Percentiles rank a stretch among this genome's conserved stretches.
phyloP scores from a whole-genome alignment of 257 asterid genomes.

The Anisodus acutangulus region DNA sequence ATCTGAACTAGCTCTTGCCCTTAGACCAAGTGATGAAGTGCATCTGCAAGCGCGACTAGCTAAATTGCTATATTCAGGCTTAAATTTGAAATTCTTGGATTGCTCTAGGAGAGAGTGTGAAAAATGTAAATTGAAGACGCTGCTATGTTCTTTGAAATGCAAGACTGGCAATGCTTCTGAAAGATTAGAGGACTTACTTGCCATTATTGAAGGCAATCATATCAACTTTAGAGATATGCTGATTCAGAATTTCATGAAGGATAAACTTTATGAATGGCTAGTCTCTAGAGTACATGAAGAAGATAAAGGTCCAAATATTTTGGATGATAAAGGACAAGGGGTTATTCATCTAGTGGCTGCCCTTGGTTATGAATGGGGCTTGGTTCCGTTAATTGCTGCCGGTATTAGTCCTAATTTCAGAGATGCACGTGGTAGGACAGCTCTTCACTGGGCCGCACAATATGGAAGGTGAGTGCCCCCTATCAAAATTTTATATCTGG shows the following conservation, averaged over 20 bases:
- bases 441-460: constrained; percentile 47
- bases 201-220: constrained; percentile 25
- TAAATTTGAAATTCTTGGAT: constrained; percentile 33
- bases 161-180: constrained; percentile 19
- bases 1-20: constrained; percentile 17
- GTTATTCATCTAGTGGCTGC: constrained; percentile 42
- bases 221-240: constrained; percentile 28
- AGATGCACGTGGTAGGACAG: constrained; percentile 44
- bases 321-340: constrained; percentile 44
- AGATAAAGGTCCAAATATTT: constrained; percentile 37
- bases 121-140: constrained; percentile 34
- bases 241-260: constrained; percentile 35
- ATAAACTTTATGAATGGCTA: constrained; percentile 40
- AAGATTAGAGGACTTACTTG: constrained; percentile 25
- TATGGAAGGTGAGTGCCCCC: constrained; percentile 38
- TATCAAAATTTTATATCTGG: too few relatives aligned
- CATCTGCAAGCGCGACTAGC: constrained; percentile 30
- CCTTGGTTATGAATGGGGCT: constrained; percentile 43
- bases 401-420: constrained; percentile 41
- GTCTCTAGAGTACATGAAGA: constrained; percentile 41
- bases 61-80: constrained; percentile 33
- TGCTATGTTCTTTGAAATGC: constrained; percentile 30
- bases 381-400: constrained; percentile 36
- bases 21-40: constrained; percentile 34
- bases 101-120: constrained; percentile 38